These are phyloP conservation scores for Striga asiatica DNA, from an alignment of 257 asterid genomes.

Conservation along the genomic window DNA sequence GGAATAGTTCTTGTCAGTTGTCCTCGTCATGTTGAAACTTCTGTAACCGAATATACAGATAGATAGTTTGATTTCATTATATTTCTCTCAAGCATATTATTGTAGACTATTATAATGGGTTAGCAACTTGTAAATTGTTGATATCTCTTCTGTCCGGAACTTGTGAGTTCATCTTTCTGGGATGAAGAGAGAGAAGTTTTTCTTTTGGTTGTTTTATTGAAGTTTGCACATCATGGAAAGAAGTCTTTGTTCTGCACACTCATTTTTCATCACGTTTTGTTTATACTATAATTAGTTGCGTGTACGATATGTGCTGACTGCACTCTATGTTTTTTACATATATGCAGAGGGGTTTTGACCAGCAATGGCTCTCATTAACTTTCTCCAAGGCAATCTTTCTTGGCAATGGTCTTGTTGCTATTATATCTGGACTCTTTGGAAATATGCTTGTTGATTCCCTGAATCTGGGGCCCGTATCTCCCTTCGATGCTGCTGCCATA, in stretches of 20 bases:
- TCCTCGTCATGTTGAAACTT: not conserved
- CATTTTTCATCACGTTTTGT: no score
- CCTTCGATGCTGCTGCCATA: conserved; percentile 84
- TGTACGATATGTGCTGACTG: not conserved
- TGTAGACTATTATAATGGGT: no score
- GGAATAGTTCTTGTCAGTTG: no score
- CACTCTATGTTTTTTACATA: conserved; percentile 4
- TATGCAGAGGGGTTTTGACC: conserved; percentile 90
- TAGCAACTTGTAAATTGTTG: no score
- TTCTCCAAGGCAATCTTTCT: conserved; percentile 92
- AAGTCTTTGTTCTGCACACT: not conserved
- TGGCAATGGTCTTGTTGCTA: conserved; percentile 92
- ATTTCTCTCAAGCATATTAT: not conserved
- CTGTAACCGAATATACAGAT: not conserved
- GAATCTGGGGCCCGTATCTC: conserved; percentile 86
- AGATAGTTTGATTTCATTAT: not conserved
- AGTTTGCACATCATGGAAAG: not conserved
- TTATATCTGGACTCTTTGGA: conserved; percentile 74
- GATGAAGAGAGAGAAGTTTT: no score
- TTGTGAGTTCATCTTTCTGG: no score
- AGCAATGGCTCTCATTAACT: conserved; percentile 94
- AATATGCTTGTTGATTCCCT: conserved; percentile 70
- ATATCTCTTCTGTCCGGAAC: no score
- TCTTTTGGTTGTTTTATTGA: no score
- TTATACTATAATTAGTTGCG: no score